A percentile compares a stretch with the other conserved stretches of the same genome.
Evolutionary conservation across 441 rosid genomes (phyloP).

Genomic region (Iberis amara): DNA sequence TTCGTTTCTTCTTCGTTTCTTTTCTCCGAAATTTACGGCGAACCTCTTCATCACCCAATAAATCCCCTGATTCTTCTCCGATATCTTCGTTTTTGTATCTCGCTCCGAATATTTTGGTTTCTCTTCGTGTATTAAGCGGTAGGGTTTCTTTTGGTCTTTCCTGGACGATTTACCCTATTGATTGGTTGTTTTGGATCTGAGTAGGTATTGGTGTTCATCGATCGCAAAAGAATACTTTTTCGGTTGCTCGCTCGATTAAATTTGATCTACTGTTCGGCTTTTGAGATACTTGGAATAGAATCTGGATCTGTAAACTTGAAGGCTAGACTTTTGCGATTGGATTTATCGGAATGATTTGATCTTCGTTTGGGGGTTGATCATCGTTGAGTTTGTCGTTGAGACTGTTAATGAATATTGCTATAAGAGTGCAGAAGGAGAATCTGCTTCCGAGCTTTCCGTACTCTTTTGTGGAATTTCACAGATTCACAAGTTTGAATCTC

Average conservation of each 20-base stretch:
- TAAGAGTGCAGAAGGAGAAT: constrained; percentile 36
- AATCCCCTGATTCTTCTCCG: constrained; percentile 25
- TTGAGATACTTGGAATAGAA: constrained; percentile 6
- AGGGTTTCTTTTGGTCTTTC: constrained; percentile 10
- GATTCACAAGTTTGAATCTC: constrained; percentile 42
- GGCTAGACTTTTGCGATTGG: background rate
- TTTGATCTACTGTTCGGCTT: constrained; percentile 1
- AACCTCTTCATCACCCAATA: constrained; percentile 4
- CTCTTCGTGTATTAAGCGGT: constrained; percentile 1
- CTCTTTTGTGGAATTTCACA: constrained; percentile 52
- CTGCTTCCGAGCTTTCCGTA: constrained; percentile 57
- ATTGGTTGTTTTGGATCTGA: constrained; percentile 15
- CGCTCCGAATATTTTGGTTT: background rate
- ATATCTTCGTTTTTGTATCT: background rate
- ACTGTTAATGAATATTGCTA: constrained; percentile 69
- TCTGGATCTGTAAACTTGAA: constrained; percentile 14
- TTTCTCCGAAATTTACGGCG: constrained; percentile 21
- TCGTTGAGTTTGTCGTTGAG: constrained; percentile 25
- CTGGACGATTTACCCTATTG: constrained; percentile 11
- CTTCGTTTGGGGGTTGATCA: constrained; percentile 25
- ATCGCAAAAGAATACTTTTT: constrained; percentile 5
- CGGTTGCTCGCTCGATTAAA: constrained; percentile 2
- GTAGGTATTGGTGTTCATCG: background rate
- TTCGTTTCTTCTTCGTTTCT: constrained; percentile 22
- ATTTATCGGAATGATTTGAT: constrained; percentile 30